Evolutionary conservation across 257 asterid species (phyloP).

Genomic region (Jacaranda copaia): DNA sequence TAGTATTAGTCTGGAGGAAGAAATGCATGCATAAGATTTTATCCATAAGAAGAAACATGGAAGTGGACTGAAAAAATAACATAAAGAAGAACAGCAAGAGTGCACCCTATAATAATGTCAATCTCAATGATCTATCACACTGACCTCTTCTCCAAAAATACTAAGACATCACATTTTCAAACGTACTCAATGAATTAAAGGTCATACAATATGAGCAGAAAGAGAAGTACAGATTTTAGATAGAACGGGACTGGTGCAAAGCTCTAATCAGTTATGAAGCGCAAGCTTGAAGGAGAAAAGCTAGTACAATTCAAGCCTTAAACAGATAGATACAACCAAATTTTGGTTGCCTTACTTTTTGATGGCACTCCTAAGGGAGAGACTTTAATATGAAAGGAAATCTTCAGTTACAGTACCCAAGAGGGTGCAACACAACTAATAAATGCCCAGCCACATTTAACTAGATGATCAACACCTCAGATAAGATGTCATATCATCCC

Average conservation of each 20-base stretch:
- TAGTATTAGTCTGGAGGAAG: conserved; percentile 78
- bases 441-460: conserved; percentile 6
- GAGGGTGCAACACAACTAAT: background rate
- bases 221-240: background rate
- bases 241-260: background rate
- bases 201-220: background rate
- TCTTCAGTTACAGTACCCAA: background rate
- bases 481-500: background rate
- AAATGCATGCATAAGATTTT: conserved; percentile 32
- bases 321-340: background rate
- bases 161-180: background rate
- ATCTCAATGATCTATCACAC: background rate
- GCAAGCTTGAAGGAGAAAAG: background rate
- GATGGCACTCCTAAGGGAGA: background rate
- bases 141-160: background rate
- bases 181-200: conserved; percentile 11
- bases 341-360: background rate
- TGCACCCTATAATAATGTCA: background rate
- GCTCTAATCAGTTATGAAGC: background rate
- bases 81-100: background rate
- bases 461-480: background rate
- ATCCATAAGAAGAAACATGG: conserved; percentile 28
- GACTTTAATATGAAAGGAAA: background rate
- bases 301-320: background rate
- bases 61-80: conserved; percentile 8